Evolutionary conservation across 2,329 filamentous ascomycete genomes (phyloP), one percentile per base, ranked within the genome.

Genomic region (Colletotrichum spinosum): DNA sequence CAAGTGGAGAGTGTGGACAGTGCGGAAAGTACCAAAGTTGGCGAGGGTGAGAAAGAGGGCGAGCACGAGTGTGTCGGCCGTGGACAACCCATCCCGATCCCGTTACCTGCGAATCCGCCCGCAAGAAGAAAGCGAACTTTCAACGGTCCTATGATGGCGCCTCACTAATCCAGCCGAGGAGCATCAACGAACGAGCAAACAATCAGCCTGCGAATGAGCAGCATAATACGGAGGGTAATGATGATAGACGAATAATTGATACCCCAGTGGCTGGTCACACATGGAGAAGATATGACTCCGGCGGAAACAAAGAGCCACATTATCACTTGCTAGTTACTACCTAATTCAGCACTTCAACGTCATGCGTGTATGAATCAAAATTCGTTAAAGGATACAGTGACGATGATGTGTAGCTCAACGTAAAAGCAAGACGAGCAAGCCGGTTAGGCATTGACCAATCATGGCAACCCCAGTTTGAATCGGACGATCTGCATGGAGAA

Each of bases 61-160:
- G 25, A 25, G 25, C 3, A 53, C n/a, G 8, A 42, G 37, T 17
- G 17, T 17, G 17, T 17, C 17, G 17, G 17, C 17, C 17, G 17
- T 17, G 17, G 17, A 17, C 17, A 17, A 17, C 46, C 55, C 13
- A 60, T 54, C 17, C 33, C 12, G 12, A 52, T 51, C 25, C 15
- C 39, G n/a, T 17, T 41, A 1, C 13, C 34, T 35, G 13, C 12
- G 7, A 17, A 15, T 34, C 13, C 15, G 37, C 48, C 63, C 41
- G 41, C 37, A 34, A 13, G 41, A 10, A 57, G 63, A 13, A 46
- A 42, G 17, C 56, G 63, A 15, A 38, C 38, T 3, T 63, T 53
- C 11, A 53, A 66, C 3, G 63, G 63, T 3, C 63, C 52, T 12
- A 66, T 63, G 53, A 66, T 63, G 42, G 41, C 53, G 53, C 63